These are phyloP conservation scores for Kluyveromyces aestuarii DNA, from an alignment of 805 yeast species.

Conservation along the genomic window DNA sequence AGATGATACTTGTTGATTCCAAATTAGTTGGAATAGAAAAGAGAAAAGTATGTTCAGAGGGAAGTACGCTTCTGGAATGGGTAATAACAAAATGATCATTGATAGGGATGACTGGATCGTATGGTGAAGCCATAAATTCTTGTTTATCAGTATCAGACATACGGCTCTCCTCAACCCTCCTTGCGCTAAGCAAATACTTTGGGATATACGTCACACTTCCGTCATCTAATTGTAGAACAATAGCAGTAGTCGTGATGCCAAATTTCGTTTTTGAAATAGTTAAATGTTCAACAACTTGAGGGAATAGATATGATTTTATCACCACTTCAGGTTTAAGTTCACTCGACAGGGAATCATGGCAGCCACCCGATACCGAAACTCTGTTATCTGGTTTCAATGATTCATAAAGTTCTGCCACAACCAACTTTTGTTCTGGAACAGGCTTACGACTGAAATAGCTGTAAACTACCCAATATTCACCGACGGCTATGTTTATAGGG, in stretches of 20 bases:
- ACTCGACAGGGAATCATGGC: conserved; percentile 30
- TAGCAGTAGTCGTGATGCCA: conserved; percentile 60
- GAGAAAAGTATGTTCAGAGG: conserved; percentile 26
- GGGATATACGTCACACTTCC: conserved; percentile 69
- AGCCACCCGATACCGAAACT: conserved; percentile 13
- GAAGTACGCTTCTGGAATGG: conserved; percentile 39
- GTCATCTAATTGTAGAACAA: conserved; percentile 46
- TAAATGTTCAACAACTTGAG: conserved; percentile 46
- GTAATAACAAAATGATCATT: conserved; percentile 42
- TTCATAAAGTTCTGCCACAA: conserved; percentile 73
- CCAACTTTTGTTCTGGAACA: conserved; percentile 46
- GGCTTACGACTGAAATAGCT: conserved; percentile 47
- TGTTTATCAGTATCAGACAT: conserved; percentile 43
- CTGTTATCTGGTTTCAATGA: conserved; percentile 45
- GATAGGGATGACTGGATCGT: conserved; percentile 51
- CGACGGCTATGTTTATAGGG: conserved; percentile 46
- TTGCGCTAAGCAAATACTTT: conserved; percentile 53
- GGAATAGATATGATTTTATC: conserved; percentile 51
- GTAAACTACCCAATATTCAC: conserved; percentile 79
- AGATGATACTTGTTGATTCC: conserved; percentile 73
- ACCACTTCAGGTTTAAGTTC: conserved; percentile 39
- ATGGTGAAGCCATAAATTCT: conserved; percentile 53
- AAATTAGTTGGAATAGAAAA: conserved; percentile 51
- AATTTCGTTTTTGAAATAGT: conserved; percentile 48
- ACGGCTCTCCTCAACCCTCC: conserved; percentile 52